Base-by-base conservation (phyloP, 345 rosid genomes). In the Syzygium grande region DNA sequence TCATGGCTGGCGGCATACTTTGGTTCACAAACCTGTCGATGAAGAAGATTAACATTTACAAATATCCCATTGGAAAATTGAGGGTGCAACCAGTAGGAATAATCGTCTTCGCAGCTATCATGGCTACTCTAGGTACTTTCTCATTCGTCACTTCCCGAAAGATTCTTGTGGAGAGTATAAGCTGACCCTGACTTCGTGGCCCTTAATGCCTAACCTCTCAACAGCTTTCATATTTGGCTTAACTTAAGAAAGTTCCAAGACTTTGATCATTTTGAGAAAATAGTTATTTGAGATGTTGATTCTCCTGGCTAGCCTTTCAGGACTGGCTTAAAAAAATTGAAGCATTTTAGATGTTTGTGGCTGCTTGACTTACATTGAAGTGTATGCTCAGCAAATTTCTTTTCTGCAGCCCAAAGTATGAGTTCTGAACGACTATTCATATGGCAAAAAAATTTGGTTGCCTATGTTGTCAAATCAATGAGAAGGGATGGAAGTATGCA, bases 41-140 rank as follows among this genome's bases (percentile, higher is more conserved):
- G 99, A 97, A 94, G 86, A 95, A 86, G 90, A 92, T 94, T 9
- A 97, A 97, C 88, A 94, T 97, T 63, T 97, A 97, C 86, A 93
- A 94, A 85, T 97, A 96, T 55, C 99, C 99, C n/a, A 96, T 97
- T 43, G 99, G 99, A 51, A 97, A 97, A 91, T 89, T 97, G 89
- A 95, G 99, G 91, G 95, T 97, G 86, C 99, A 97, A 86, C 99
- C 99, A 0, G 99, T 97, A 5, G 99, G 99, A 54, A 95, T 97
- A 85, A 93, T 97, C 91, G 91, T 96, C 86, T 96, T 97, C 88
- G 99, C 99, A 34, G 99, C 99, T 17, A 58, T 97, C 63, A 97
- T 97, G 99, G 98, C 99, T 73, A 96, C 99, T 46, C 97, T 98
- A 11, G 99, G 99, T 98, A 92, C 87, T 89, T 86, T 84, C 53